Base-by-base conservation (phyloP, 2,329 filamentous ascomycete species). In the Colletotrichum plurivorum region DNA sequence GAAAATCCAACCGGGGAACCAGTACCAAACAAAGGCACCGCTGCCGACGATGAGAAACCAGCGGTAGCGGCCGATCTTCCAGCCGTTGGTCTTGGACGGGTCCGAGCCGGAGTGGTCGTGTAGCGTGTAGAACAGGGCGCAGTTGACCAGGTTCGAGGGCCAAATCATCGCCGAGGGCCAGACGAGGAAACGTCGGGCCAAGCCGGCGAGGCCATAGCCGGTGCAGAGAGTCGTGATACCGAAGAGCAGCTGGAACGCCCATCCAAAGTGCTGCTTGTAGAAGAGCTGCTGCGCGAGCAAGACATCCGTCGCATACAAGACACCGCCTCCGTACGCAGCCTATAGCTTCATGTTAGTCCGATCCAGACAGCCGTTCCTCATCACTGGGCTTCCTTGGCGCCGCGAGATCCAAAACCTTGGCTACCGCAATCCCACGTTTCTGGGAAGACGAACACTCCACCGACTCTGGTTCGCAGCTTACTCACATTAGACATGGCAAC, bases 121-220 rank as follows among this genome's bases (percentile, higher is more conserved):
- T 48, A 93, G 83, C 2, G 89, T 87, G 74, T 89, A 86, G 76
- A 92, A 90, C 41, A 92, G 83, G 2, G 89, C 84, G 48, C 86
- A 84, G 74, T 89, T 92, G 74, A 90, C 87, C 41, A 90, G 80
- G 31, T 87, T 84, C 22, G 85, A 83, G 1, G 89, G 89, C 89
- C 89, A 91, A 59, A 91, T 87, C 88, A 91, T 91, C 60, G 88
- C 84, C 2, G 89, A 88, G 1, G 88, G 89, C 78, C 82, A 87
- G 27, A 89, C 84, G 31, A 92, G 83, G 78, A 89, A 91, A 43
- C 87, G 84, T 22, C 88, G 82, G 31, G 84, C 82, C 65, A 91
- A 76, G 3, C 89, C 89, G 8, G 90, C 90, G 36, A 92, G 80
- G 2, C 89, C 89, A 71, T 90, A 90, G 6, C 90, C 90, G 67